Conservation (phyloP, 495 filamentous ascomycete species). For the Friedmanniomyces endolithicus region DNA sequence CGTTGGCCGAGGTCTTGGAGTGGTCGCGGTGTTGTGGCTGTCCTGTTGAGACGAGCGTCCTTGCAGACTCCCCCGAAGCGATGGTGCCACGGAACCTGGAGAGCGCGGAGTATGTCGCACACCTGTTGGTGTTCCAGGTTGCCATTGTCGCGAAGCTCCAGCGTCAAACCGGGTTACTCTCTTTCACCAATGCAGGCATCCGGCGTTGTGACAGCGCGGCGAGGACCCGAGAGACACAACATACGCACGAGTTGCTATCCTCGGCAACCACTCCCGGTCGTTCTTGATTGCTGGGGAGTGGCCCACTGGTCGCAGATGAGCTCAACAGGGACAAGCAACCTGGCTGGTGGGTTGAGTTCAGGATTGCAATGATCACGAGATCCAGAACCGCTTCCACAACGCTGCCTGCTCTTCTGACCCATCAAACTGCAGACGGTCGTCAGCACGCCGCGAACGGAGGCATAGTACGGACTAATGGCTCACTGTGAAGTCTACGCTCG, state of each 20-base stretch:
- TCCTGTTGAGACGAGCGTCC: too few relatives aligned
- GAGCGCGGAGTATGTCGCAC: neutral
- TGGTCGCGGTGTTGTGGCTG: neutral
- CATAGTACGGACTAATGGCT: constrained; percentile 5
- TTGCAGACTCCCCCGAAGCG: too few relatives aligned
- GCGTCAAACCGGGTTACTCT: neutral
- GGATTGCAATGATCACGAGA: constrained; percentile 8
- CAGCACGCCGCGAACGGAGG: neutral
- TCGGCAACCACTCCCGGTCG: neutral
- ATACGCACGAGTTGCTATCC: neutral
- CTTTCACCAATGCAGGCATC: neutral
- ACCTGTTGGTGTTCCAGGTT: neutral
- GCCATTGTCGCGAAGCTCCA: neutral
- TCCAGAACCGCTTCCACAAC: constrained; percentile 21
- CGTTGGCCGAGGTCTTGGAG: neutral
- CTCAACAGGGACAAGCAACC: neutral
- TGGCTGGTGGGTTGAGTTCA: neutral
- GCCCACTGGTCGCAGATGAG: too few relatives aligned
- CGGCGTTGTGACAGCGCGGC: neutral
- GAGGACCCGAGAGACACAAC: neutral
- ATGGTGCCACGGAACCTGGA: neutral
- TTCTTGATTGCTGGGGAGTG: neutral
- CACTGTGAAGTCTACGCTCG: constrained; percentile 54
- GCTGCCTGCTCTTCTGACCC: constrained; percentile 17
- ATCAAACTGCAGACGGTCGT: constrained; percentile 11